phyloP scores from a whole-genome alignment of 768 basidiomycete species.

The Boletus subcaerulescens region DNA sequence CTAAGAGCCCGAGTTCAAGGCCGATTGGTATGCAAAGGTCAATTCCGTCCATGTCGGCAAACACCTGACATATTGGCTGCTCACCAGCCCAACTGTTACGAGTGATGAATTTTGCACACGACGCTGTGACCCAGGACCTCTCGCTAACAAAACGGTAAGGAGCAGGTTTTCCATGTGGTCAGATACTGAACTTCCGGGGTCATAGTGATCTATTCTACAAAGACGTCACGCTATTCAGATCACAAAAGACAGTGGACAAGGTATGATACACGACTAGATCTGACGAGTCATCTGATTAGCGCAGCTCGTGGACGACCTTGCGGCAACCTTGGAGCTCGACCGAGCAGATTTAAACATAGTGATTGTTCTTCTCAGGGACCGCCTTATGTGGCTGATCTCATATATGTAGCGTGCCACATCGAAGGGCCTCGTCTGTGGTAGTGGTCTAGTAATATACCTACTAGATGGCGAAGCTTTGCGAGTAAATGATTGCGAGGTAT shows the following conservation, averaged over 20 bases:
- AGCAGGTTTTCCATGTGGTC: slow-evolving; percentile 3
- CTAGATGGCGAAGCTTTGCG: slow-evolving; percentile 49
- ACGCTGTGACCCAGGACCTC: slow-evolving; percentile 51
- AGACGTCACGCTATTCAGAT: slow-evolving; percentile 74
- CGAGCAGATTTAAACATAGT: slow-evolving; percentile 83
- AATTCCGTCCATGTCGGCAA: not conserved
- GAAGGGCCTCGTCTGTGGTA: slow-evolving; percentile 83
- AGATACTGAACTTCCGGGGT: not conserved
- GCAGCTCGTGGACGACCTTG: slow-evolving; percentile 89
- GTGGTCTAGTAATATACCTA: slow-evolving; percentile 57
- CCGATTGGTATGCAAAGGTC: slow-evolving; percentile 38
- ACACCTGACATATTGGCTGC: not conserved
- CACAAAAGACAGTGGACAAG: slow-evolving; percentile 74
- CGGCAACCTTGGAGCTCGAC: slow-evolving; percentile 73
- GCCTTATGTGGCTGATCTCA: slow-evolving; percentile 6
- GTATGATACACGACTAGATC: slow-evolving; percentile 36
- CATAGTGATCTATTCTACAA: slow-evolving; percentile 85
- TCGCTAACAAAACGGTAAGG: slow-evolving; percentile 64
- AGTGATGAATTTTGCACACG: slow-evolving; percentile 67
- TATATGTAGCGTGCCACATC: slow-evolving; percentile 71
- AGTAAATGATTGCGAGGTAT: slow-evolving; percentile 59
- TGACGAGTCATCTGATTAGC: not conserved
- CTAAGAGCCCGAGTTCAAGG: slow-evolving; percentile 35
- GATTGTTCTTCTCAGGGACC: not conserved
- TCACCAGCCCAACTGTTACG: slow-evolving; percentile 63